A percentile compares a stretch with the other conserved stretches of the same genome.
phyloP scores from a whole-genome alignment of 352 stramenopile genomes.

The Pythium grandisporangium region DNA sequence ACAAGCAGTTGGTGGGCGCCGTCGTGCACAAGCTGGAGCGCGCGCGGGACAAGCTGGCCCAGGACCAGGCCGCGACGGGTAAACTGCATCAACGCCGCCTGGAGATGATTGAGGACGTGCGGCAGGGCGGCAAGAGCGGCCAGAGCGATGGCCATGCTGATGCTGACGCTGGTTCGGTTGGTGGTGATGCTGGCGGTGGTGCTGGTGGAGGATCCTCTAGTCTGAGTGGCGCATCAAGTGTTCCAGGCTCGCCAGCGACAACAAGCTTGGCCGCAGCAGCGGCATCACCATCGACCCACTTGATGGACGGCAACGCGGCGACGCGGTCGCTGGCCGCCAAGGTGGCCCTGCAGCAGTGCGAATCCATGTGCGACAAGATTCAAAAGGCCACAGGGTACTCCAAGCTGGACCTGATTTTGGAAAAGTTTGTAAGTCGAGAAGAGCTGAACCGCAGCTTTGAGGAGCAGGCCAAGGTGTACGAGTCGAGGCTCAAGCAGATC shows the following conservation, averaged over 20 bases:
- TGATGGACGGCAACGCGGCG: constrained; percentile 21
- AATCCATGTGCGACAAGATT: constrained; percentile 79
- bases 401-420: constrained; percentile 67
- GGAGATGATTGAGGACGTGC: constrained; percentile 69
- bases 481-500: constrained; percentile 72
- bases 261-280: too few relatives aligned
- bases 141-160: not conserved
- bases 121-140: constrained; percentile 10
- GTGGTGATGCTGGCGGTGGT: not conserved
- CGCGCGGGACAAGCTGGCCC: constrained; percentile 43
- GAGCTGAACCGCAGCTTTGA: constrained; percentile 77
- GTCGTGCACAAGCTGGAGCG: constrained; percentile 63
- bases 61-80: constrained; percentile 58
- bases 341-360: constrained; percentile 67
- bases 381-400: constrained; percentile 71
- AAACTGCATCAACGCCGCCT: constrained; percentile 58
- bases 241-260: too few relatives aligned
- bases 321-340: constrained; percentile 58
- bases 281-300: not conserved
- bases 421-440: constrained; percentile 72
- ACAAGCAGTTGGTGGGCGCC: constrained; percentile 48
- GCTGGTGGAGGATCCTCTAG: too few relatives aligned
- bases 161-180: not conserved
- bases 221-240: too few relatives aligned
- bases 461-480: constrained; percentile 75